Conservation (phyloP, 208 protist species). For the Acanthamoeba royreba region DNA sequence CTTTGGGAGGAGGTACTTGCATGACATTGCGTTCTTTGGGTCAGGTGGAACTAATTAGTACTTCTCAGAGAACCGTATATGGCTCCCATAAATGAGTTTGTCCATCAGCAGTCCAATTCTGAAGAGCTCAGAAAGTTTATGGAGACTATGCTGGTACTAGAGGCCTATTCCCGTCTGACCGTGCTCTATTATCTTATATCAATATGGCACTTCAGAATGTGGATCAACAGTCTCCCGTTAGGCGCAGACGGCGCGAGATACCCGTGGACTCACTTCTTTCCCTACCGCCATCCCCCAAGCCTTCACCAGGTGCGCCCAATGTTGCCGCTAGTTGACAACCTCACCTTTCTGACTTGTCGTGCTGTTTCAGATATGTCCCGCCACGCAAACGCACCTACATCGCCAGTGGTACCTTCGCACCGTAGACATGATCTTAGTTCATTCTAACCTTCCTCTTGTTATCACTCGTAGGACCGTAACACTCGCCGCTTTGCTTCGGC, state of each 20-base stretch:
- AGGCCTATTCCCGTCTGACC: too few relatives aligned
- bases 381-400: too few relatives aligned
- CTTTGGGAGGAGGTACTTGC: not conserved
- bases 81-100: not conserved
- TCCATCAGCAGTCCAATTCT: not conserved
- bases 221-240: not conserved
- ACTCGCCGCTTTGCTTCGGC: not conserved
- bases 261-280: not conserved
- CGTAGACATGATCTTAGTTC: too few relatives aligned
- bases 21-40: not conserved
- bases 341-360: not conserved
- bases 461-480: not conserved
- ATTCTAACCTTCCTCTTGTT: too few relatives aligned
- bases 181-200: too few relatives aligned
- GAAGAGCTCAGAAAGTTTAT: not conserved
- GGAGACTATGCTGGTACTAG: slow-evolving; percentile 19
- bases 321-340: not conserved
- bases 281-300: not conserved
- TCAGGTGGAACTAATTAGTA: too few relatives aligned
- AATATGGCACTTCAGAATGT: too few relatives aligned
- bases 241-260: not conserved
- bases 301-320: not conserved
- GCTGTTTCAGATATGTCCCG: too few relatives aligned
- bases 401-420: too few relatives aligned
- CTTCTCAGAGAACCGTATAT: not conserved